Percentiles rank a stretch among this genome's conserved stretches.
phyloP scores from a whole-genome alignment of 306 rosid species.

The Coriaria nepalensis region DNA sequence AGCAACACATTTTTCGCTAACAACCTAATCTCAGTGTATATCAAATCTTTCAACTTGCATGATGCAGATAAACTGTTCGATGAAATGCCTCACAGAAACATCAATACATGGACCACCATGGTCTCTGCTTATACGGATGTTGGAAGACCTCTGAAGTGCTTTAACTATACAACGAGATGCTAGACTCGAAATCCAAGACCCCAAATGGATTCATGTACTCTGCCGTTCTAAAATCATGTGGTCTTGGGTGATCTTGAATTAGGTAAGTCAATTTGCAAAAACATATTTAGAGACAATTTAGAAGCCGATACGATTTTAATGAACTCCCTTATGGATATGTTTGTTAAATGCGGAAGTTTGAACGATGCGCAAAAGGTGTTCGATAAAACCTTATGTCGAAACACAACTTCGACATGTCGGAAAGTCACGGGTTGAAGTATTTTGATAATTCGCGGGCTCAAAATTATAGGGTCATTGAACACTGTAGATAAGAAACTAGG shows the following conservation, averaged over 20 bases:
- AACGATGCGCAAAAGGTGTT: conserved; percentile 49
- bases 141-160: conserved; percentile 47
- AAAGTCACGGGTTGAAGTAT: no score
- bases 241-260: conserved; percentile 34
- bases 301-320: conserved; percentile 58
- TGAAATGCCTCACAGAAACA: conserved; percentile 48
- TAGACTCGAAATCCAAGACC: conserved; percentile 26
- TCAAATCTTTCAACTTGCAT: conserved; percentile 14
- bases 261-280: conserved; percentile 43
- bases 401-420: conserved; percentile 38
- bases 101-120: conserved; percentile 70
- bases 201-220: conserved; percentile 70
- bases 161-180: conserved; percentile 31
- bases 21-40: conserved; percentile 45
- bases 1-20: conserved; percentile 40
- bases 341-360: conserved; percentile 67
- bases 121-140: conserved; percentile 45
- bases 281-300: conserved; percentile 23
- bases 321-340: conserved; percentile 88
- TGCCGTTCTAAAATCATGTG: conserved; percentile 73
- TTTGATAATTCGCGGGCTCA: no score
- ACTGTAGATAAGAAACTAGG: no score
- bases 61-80: conserved; percentile 57
- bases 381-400: conserved; percentile 23
- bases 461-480: no score